Evolutionary conservation across 2,329 filamentous ascomycete genomes (phyloP), one percentile per base, ranked within the genome.

Genomic region (Chaetomium strumarium): DNA sequence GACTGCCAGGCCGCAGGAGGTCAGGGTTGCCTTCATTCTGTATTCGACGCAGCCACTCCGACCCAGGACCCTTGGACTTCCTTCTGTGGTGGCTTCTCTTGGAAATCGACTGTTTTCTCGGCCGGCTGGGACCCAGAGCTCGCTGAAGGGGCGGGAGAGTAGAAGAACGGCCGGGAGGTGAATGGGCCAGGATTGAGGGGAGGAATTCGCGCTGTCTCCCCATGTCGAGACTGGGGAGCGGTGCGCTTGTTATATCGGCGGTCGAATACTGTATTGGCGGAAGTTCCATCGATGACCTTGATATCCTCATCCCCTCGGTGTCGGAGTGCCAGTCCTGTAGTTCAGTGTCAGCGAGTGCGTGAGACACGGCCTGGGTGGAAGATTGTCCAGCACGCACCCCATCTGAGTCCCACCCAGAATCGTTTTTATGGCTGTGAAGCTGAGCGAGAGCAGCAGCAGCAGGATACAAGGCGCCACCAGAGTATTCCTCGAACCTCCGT

Each of bases 371-470:
- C 41, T 24, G 33, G 49, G 41, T 33, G 44, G 37, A 31, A 56
- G 53, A 51, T 56, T 14, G n/a, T 8, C 7, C 14, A n/a, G n/a
- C n/a, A 77, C 81, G 70, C 77, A 90, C 87, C 70, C 78, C 78
- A 70, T 90, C 88, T 48, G 84, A 85, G 59, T 93, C 90, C 81
- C 85, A 88, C 54, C 90, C 86, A 38, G 80, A 77, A 54, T 89
- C 85, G 55, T 85, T 77, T 62, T 88, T 88, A 67, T 92, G 83
- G 64, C 83, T 85, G 63, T 81, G 77, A 66, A 97, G 78, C 73
- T 95, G 89, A 42, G 91, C 89, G 55, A 97, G 76, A 42, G 89
- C 90, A 48, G 89, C 89, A 43, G 91, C 91, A 50, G 91, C 91
- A 63, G 80, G 85, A 63, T 80, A 77, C 68, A 81, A 75, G 63